Conservation (phyloP, 2,329 filamentous ascomycete species). For the Fusarium napiforme region DNA sequence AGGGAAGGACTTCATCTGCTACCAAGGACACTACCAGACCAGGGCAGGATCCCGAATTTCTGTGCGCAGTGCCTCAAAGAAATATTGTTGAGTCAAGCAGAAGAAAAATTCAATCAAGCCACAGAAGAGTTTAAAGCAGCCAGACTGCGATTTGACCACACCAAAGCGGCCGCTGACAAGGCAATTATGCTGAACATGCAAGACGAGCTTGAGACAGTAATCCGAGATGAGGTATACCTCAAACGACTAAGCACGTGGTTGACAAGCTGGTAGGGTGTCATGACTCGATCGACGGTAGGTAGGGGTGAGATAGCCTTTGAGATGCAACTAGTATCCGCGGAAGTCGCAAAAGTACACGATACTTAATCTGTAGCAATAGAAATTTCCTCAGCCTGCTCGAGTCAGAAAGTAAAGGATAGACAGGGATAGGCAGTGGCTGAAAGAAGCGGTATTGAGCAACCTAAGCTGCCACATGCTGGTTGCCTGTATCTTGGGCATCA, state of each 20-base stretch:
- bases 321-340: not conserved
- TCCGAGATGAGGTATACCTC: slow-evolving; percentile 35
- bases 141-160: slow-evolving; percentile 22
- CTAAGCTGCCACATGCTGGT: slow-evolving; percentile 20
- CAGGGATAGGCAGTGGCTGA: slow-evolving; percentile 16
- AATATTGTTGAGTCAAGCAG: slow-evolving; percentile 10
- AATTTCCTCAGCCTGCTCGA: slow-evolving; percentile 16
- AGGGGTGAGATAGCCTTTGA: slow-evolving; percentile 11
- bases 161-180: slow-evolving; percentile 24
- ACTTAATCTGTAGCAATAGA: slow-evolving; percentile 10
- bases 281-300: slow-evolving; percentile 11
- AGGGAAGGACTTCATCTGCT: slow-evolving; percentile 46
- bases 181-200: slow-evolving; percentile 23
- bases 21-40: slow-evolving; percentile 48
- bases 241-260: slow-evolving; percentile 40
- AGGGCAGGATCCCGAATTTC: slow-evolving; percentile 44
- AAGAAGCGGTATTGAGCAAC: slow-evolving; percentile 11
- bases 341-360: slow-evolving; percentile 24
- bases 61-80: slow-evolving; percentile 35
- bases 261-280: slow-evolving; percentile 38
- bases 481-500: not conserved
- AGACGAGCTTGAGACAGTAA: slow-evolving; percentile 38
- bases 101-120: slow-evolving; percentile 23
- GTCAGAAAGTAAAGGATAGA: slow-evolving; percentile 22
- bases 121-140: slow-evolving; percentile 23